Conservation (phyloP, 2,329 filamentous ascomycete species). For the Trichoderma polysporum region DNA sequence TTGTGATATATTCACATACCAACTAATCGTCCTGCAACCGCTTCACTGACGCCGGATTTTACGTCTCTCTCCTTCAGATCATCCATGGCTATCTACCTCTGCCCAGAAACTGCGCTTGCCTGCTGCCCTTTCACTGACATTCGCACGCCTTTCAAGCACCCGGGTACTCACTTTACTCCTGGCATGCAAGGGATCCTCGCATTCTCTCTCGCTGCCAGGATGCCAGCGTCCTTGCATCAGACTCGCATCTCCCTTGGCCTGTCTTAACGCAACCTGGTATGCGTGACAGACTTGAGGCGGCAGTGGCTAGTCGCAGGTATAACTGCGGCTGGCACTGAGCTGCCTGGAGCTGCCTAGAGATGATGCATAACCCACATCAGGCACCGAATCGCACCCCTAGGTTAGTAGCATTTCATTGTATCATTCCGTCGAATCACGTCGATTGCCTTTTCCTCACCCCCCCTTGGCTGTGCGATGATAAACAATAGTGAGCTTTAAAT, state of each 20-base stretch:
- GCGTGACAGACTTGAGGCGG: background rate
- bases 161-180: background rate
- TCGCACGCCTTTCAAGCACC: background rate
- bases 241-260: conserved; percentile 3
- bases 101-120: background rate
- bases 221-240: background rate
- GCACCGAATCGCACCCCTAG: background rate
- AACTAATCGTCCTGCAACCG: background rate
- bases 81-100: background rate
- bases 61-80: background rate
- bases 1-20: background rate
- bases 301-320: background rate
- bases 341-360: conserved; percentile 14
- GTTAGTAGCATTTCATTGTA: background rate
- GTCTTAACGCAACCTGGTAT: conserved; percentile 16
- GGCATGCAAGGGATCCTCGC: conserved; percentile 20
- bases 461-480: conserved; percentile 41
- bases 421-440: background rate
- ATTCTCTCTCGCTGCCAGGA: conserved; percentile 10
- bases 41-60: background rate
- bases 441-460: background rate
- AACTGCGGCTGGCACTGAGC: background rate
- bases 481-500: conserved; percentile 34
- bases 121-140: background rate
- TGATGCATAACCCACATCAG: conserved; percentile 6